phyloP scores from a whole-genome alignment of 202 grass and related monocot genomes.

The Eragrostis tef region DNA sequence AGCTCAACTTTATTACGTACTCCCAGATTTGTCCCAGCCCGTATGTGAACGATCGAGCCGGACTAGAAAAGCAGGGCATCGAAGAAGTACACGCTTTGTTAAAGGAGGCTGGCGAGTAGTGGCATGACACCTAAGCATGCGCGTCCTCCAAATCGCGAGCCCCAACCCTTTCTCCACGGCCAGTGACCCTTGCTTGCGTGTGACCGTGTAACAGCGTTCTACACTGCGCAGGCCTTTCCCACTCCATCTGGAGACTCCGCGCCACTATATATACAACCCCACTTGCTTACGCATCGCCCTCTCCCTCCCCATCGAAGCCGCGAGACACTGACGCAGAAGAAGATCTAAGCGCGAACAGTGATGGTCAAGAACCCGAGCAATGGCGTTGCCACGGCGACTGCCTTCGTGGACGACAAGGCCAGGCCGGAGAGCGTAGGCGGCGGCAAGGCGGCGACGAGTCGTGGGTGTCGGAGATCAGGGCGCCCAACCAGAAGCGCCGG shows the following conservation, averaged over 20 bases:
- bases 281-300: slow-evolving; percentile 23
- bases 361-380: slow-evolving; percentile 53
- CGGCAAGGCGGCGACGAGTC: slow-evolving; percentile 30
- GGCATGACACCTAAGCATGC: slow-evolving; percentile 41
- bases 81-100: slow-evolving; percentile 30
- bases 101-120: slow-evolving; percentile 19
- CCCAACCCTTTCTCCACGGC: slow-evolving; percentile 54
- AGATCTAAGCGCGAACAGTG: not conserved
- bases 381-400: not conserved
- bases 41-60: slow-evolving; percentile 43
- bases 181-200: slow-evolving; percentile 26
- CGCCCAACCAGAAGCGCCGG: slow-evolving; percentile 74
- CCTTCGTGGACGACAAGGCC: not conserved
- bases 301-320: slow-evolving; percentile 8
- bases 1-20: not conserved
- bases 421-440: slow-evolving; percentile 4
- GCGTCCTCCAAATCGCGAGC: slow-evolving; percentile 44
- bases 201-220: not conserved
- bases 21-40: slow-evolving; percentile 11
- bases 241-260: not conserved
- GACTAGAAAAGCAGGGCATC: not conserved
- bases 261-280: slow-evolving; percentile 16
- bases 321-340: not conserved
- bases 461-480: slow-evolving; percentile 84
- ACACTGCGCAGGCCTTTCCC: not conserved